Conservation (phyloP, 2,329 filamentous ascomycete genomes). For the Monosporascus ibericus region DNA sequence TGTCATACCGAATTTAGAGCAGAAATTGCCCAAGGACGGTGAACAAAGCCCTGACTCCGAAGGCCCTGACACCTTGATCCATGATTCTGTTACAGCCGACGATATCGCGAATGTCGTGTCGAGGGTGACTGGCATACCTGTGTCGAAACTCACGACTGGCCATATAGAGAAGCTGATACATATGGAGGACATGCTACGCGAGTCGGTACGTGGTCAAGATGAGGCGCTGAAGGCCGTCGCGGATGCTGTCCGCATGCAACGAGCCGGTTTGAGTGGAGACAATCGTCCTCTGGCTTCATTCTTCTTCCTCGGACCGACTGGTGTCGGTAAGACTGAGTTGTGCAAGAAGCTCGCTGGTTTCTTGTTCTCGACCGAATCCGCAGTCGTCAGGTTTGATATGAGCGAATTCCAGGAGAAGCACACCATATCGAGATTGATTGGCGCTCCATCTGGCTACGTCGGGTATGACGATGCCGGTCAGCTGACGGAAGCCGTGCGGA, state of each 20-base stretch:
- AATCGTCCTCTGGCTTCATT: conserved; percentile 89
- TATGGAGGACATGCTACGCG: conserved; percentile 85
- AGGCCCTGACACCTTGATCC: conserved; percentile 59
- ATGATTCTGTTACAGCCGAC: conserved; percentile 91
- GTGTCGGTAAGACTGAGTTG: conserved; percentile 94
- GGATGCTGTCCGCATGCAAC: conserved; percentile 88
- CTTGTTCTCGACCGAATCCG: conserved; percentile 85
- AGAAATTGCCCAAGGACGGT: conserved; percentile 72
- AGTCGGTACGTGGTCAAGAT: conserved; percentile 86
- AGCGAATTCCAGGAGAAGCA: conserved; percentile 97
- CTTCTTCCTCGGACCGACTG: conserved; percentile 96
- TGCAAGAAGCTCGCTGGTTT: conserved; percentile 94
- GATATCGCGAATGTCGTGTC: conserved; percentile 93
- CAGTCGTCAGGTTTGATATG: conserved; percentile 95
- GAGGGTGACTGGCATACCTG: conserved; percentile 84
- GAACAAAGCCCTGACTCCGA: conserved; percentile 29
- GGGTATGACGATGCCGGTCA: conserved; percentile 97
- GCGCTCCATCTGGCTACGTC: conserved; percentile 88
- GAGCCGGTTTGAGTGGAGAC: conserved; percentile 85
- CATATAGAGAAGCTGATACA: conserved; percentile 92
- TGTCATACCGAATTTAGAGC: conserved; percentile 74
- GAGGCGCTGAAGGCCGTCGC: conserved; percentile 87
- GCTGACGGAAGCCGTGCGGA: conserved; percentile 86
- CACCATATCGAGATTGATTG: conserved; percentile 87
- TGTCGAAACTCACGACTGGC: conserved; percentile 85